These are phyloP conservation scores for Sordariomycetes sp. DNA, from an alignment of 2,329 filamentous ascomycete species.

Conservation along the genomic window DNA sequence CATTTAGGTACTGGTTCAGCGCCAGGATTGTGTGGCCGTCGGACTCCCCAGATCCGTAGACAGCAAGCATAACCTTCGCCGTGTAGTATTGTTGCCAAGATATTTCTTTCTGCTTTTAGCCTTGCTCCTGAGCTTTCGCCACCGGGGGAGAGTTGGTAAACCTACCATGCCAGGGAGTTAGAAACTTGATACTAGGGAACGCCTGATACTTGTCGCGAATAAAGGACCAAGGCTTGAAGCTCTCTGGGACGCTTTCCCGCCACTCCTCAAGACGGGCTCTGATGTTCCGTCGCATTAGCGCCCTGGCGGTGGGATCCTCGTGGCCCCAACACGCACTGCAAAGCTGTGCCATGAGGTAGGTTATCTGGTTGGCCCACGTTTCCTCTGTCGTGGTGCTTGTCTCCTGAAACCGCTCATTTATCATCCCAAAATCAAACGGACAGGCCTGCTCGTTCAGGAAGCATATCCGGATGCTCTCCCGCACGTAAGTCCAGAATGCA, in stretches of 20 bases:
- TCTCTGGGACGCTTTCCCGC: background rate
- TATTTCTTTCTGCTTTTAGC: background rate
- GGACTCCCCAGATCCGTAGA: background rate
- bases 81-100: conserved; percentile 4
- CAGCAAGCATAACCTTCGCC: conserved; percentile 1
- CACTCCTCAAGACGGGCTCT: background rate
- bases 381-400: too few species aligned
- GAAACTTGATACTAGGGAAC: conserved; percentile 1
- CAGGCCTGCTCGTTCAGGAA: conserved; percentile 3
- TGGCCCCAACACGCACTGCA: conserved; percentile 4
- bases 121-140: background rate
- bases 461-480: conserved; percentile 1
- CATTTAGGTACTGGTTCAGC: background rate
- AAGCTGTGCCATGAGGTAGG: background rate
- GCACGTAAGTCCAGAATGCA: conserved; percentile 4
- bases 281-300: background rate
- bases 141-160: background rate
- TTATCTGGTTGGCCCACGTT: conserved; percentile 1
- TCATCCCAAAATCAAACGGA: background rate
- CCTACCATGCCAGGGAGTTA: conserved; percentile 5
- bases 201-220: background rate
- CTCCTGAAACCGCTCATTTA: too few species aligned
- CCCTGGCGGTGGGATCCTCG: background rate
- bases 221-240: background rate
- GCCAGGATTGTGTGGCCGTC: background rate